A percentile compares a stretch with the other conserved stretches of the same genome.
Conservation (phyloP, 2,329 filamentous ascomycete species). For the Hortaea werneckii region DNA sequence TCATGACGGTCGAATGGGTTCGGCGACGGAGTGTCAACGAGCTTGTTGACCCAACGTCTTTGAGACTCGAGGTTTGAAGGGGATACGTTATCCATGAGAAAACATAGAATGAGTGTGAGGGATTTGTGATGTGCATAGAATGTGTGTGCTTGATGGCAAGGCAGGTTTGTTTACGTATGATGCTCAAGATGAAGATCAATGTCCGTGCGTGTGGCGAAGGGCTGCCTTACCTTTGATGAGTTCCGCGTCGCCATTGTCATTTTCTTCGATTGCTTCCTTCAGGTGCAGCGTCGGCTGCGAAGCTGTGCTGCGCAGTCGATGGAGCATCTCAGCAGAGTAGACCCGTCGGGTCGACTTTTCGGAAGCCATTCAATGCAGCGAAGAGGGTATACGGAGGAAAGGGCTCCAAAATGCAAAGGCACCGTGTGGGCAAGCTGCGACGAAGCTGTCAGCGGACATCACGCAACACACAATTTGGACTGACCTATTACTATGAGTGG, state of each 20-base stretch:
- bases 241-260: conserved; percentile 26
- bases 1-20: background rate
- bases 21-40: conserved; percentile 14
- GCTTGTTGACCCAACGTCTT: conserved; percentile 10
- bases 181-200: conserved; percentile 1
- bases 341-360: conserved; percentile 22
- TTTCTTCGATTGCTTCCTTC: conserved; percentile 25
- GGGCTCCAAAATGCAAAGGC: too few species aligned
- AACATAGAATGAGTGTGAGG: background rate
- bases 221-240: conserved; percentile 30
- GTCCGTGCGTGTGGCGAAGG: conserved; percentile 2
- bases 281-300: conserved; percentile 27
- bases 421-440: too few species aligned
- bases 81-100: background rate
- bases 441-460: too few species aligned
- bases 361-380: conserved; percentile 4
- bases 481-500: too few species aligned
- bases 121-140: too few species aligned
- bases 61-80: conserved; percentile 3
- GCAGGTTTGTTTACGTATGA: too few species aligned
- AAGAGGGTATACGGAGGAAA: background rate
- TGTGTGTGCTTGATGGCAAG: too few species aligned
- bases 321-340: conserved; percentile 28
- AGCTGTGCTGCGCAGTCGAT: conserved; percentile 23
- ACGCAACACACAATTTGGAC: too few species aligned